phyloP scores from a whole-genome alignment of 441 rosid species.

The Oxalis stricta region DNA sequence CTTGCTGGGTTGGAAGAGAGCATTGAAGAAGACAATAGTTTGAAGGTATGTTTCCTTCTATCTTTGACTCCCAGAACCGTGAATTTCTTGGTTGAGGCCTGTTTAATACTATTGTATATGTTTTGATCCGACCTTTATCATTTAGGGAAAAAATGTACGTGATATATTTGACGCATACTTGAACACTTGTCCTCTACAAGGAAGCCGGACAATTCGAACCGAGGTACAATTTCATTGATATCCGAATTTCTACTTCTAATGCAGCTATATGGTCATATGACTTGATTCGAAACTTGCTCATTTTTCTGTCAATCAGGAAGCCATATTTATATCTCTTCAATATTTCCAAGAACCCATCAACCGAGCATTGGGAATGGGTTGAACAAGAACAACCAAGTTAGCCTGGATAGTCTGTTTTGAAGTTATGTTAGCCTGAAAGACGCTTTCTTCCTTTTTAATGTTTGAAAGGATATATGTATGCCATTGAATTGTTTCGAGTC shows the following conservation, averaged over 20 bases:
- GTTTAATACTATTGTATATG: no score
- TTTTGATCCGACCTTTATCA: slow-evolving; percentile 1
- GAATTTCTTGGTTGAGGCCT: background rate
- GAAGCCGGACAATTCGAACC: slow-evolving; percentile 91
- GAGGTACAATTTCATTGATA: slow-evolving; percentile 38
- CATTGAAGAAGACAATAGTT: slow-evolving; percentile 52
- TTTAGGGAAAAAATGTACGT: slow-evolving; percentile 50
- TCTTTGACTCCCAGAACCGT: background rate
- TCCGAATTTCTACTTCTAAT: slow-evolving; percentile 4
- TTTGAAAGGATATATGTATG: no score
- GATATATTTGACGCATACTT: slow-evolving; percentile 57
- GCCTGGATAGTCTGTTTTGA: no score
- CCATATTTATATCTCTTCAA: slow-evolving; percentile 79
- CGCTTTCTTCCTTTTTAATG: no score
- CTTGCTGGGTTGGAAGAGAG: slow-evolving; percentile 94
- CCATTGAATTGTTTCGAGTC: no score
- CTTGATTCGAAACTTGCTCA: background rate
- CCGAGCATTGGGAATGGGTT: slow-evolving; percentile 34
- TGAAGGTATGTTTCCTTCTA: slow-evolving; percentile 31
- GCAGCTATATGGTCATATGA: background rate
- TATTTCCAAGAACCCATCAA: slow-evolving; percentile 81
- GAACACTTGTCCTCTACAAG: slow-evolving; percentile 90
- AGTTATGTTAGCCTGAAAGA: no score
- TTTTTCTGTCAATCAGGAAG: slow-evolving; percentile 68
- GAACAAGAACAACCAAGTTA: slow-evolving; percentile 4